Percentiles rank a stretch among this genome's conserved stretches.
phyloP scores from a whole-genome alignment of 306 rosid genomes.

The Acmispon strigosus region DNA sequence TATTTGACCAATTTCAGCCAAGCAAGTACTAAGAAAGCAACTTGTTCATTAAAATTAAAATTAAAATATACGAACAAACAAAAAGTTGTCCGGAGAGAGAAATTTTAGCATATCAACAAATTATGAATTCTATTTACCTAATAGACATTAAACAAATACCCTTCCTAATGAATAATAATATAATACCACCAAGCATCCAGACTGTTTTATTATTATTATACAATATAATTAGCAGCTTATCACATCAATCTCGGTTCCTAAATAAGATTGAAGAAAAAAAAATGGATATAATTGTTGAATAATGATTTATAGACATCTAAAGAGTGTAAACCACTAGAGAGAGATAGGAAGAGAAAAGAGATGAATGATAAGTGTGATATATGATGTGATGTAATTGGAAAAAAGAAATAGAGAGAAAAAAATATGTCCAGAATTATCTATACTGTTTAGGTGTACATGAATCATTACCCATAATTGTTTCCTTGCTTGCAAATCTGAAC shows the following conservation, averaged over 20 bases:
- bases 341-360: too few relatives aligned
- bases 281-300: neutral
- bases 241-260: neutral
- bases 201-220: neutral
- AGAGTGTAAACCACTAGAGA: too few relatives aligned
- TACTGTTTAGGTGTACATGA: too few relatives aligned
- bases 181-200: neutral
- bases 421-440: too few relatives aligned
- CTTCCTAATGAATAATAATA: neutral
- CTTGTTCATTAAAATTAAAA: neutral
- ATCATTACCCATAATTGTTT: too few relatives aligned
- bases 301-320: too few relatives aligned
- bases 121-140: neutral
- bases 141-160: neutral
- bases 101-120: neutral
- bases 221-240: neutral
- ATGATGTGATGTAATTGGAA: too few relatives aligned
- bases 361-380: too few relatives aligned
- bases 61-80: neutral
- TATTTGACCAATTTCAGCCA: too few relatives aligned
- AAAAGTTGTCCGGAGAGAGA: neutral
- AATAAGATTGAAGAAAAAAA: neutral
- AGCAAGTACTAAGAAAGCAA: too few relatives aligned
- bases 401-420: too few relatives aligned
- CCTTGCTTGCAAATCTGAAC: neutral